phyloP scores from a whole-genome alignment of 2,329 filamentous ascomycete species.

The Phaeosphaeria sp. region DNA sequence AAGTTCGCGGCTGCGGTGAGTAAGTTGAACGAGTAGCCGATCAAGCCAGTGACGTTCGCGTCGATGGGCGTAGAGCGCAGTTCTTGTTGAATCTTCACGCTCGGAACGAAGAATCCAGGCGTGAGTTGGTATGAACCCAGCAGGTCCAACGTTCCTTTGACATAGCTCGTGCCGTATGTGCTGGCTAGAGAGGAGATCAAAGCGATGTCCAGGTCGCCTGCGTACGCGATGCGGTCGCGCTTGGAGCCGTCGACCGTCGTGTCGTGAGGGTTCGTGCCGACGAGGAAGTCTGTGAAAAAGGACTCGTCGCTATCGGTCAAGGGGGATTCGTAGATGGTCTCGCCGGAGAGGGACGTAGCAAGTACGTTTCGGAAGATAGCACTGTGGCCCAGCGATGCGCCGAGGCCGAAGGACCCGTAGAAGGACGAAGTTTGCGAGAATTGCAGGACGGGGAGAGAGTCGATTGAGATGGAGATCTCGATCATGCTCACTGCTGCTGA shows the following conservation, averaged over 20 bases:
- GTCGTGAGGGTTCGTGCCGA: conserved; percentile 43
- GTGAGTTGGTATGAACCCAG: conserved; percentile 38
- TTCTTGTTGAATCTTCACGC: conserved; percentile 42
- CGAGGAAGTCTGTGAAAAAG: conserved; percentile 44
- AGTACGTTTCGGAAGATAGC: conserved; percentile 33
- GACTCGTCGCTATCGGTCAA: conserved; percentile 35
- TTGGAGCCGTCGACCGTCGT: conserved; percentile 48
- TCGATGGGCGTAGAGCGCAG: conserved; percentile 13
- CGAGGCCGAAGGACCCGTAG: conserved; percentile 42
- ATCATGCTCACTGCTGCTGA: conserved; percentile 6
- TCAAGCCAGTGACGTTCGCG: conserved; percentile 39
- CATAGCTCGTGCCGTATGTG: conserved; percentile 32
- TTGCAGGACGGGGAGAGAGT: conserved; percentile 22
- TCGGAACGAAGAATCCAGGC: conserved; percentile 43
- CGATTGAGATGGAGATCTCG: conserved; percentile 14
- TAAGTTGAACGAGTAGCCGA: conserved; percentile 45
- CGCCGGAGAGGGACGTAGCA: background rate
- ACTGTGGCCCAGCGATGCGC: conserved; percentile 39
- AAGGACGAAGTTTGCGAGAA: conserved; percentile 36
- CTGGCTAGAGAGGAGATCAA: conserved; percentile 31
- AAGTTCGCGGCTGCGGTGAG: conserved; percentile 36
- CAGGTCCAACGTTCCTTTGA: conserved; percentile 36
- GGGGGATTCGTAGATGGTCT: background rate
- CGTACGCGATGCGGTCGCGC: conserved; percentile 31
- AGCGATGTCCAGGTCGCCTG: conserved; percentile 43